Conservation (phyloP, 106 monocot genomes). For the Iris macrosiphon region DNA sequence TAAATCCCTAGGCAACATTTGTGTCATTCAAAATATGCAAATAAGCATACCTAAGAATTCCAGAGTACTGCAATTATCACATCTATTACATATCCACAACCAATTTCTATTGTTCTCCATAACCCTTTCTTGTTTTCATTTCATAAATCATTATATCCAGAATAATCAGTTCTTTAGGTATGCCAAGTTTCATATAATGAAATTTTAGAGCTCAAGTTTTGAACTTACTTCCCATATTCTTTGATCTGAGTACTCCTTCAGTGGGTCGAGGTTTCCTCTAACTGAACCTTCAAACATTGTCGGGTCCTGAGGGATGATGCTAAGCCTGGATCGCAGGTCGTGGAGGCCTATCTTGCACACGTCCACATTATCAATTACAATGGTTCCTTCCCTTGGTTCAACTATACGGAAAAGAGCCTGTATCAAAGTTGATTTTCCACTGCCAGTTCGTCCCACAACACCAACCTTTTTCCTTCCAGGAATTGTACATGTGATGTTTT, state of each 20-base stretch:
- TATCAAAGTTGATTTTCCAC: constrained; percentile 91
- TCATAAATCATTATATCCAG: too few species aligned
- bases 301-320: constrained; percentile 94
- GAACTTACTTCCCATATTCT: constrained; percentile 75
- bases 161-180: neutral
- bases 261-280: constrained; percentile 78
- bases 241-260: constrained; percentile 48
- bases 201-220: neutral
- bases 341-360: constrained; percentile 84
- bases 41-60: too few species aligned
- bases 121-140: too few species aligned
- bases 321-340: constrained; percentile 66
- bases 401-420: constrained; percentile 87
- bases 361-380: constrained; percentile 75
- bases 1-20: neutral
- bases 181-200: neutral
- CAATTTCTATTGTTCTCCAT: too few species aligned
- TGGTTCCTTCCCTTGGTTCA: constrained; percentile 67
- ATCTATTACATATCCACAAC: neutral
- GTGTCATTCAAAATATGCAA: too few species aligned
- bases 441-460: constrained; percentile 90
- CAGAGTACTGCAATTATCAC: too few species aligned
- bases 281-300: constrained; percentile 89
- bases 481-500: constrained; percentile 66
- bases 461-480: constrained; percentile 82